Evolutionary conservation across 495 filamentous ascomycete genomes (phyloP).

Genomic region (Aspergillus incahuasiensis): DNA sequence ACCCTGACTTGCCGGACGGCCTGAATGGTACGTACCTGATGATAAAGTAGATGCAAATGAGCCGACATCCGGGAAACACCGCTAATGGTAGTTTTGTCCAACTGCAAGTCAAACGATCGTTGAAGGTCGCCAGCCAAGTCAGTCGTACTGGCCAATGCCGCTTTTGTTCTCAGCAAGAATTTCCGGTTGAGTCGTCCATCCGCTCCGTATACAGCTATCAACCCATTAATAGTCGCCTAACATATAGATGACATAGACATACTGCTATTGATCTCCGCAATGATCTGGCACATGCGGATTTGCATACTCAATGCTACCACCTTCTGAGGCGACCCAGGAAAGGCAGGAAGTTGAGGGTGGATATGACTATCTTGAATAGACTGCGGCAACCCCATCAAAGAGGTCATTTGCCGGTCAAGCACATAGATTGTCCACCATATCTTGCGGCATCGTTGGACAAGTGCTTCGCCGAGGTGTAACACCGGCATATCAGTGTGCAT

Average conservation of each 20-base stretch:
- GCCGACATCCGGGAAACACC: slow-evolving; percentile 39
- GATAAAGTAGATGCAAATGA: slow-evolving; percentile 41
- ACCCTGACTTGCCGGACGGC: not conserved
- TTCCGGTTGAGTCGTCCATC: slow-evolving; percentile 38
- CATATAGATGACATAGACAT: slow-evolving; percentile 8
- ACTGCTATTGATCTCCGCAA: slow-evolving; percentile 39
- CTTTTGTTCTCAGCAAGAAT: slow-evolving; percentile 38
- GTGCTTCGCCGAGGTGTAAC: slow-evolving; percentile 26
- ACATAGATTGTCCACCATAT: slow-evolving; percentile 47
- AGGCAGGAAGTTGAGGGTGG: slow-evolving; percentile 31
- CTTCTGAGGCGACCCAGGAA: slow-evolving; percentile 29
- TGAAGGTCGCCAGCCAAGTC: slow-evolving; percentile 34
- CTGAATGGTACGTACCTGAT: slow-evolving; percentile 25
- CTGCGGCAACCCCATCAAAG: slow-evolving; percentile 40
- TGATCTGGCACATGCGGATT: slow-evolving; percentile 38
- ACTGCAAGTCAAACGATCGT: slow-evolving; percentile 28
- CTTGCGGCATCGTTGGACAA: slow-evolving; percentile 35
- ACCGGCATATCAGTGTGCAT: slow-evolving; percentile 43
- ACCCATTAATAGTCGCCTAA: not conserved
- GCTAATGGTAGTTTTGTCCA: slow-evolving; percentile 27
- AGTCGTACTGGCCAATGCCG: slow-evolving; percentile 35
- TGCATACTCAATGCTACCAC: slow-evolving; percentile 36
- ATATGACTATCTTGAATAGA: slow-evolving; percentile 36
- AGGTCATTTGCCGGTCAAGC: slow-evolving; percentile 42
- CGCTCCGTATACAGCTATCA: slow-evolving; percentile 42